Evolutionary conservation across 1,284 basidiomycete genomes (phyloP), one percentile per base, ranked within the genome.

Genomic region (Ganoderma multipileum): DNA sequence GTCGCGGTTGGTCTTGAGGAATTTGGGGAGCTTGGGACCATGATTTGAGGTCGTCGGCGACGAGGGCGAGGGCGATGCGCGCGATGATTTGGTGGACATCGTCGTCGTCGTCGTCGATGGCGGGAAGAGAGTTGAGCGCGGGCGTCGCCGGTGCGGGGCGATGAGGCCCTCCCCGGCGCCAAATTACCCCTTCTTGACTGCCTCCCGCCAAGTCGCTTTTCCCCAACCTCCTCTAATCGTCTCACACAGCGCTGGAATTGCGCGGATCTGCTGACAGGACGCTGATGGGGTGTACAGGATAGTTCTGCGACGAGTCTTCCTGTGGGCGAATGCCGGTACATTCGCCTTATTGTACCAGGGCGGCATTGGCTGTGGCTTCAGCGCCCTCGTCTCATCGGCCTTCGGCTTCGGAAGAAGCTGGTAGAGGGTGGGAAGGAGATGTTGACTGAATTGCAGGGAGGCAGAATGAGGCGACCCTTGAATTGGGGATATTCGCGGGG

Each of bases 1-100:
- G 80, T 91, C 89, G 65, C 89, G 83, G 61, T 77, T 81, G 76
- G 84, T 82, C 74, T 90, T 91, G 14, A 92, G 82, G 75, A 92
- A 90, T 75, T 86, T 90, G 75, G 89, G 84, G 23, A 92, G 81
- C 77, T 91, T 91, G 39, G 87, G 87, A 62, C 76, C 65, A 69
- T 77, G 76, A 52, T 74, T 70, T 14, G 79, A 72, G 42, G 76
- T 73, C 59, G 79, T 76, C 70, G 79, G 78, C 69, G 80, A 77
- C 68, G 79, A 76, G 57, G 79, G 75, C 55, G 78, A 77, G 63
- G 76, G 74, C 68, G 78, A 79, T 66, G 73, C 70, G 67, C 75
- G 75, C 61, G 75, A 71, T 67, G 76, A 60, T 73, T 77, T 79
- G 76, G 50, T 70, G 64, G 75, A 75, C 78, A 79, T 79, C 76